These are phyloP conservation scores for Grosmannia penicillata DNA, from an alignment of 2,329 filamentous ascomycete species.

Conservation along the genomic window DNA sequence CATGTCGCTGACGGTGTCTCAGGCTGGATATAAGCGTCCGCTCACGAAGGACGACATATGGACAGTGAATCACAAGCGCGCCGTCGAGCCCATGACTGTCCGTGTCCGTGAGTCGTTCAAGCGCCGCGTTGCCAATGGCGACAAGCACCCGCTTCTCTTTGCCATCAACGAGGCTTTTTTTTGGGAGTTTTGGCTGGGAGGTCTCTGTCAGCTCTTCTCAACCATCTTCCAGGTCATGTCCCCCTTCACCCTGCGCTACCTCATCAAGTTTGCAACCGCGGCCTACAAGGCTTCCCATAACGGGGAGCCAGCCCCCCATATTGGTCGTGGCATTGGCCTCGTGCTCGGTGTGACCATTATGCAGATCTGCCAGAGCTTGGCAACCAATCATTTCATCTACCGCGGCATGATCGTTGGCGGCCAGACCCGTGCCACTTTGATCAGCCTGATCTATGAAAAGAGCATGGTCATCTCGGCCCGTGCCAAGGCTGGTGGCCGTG, in stretches of 20 bases:
- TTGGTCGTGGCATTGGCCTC: slow-evolving; percentile 66
- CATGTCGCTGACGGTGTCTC: slow-evolving; percentile 9
- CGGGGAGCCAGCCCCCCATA: slow-evolving; percentile 41
- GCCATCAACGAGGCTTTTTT: slow-evolving; percentile 80
- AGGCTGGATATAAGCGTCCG: slow-evolving; percentile 73
- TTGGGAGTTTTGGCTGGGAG: slow-evolving; percentile 72
- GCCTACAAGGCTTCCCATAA: slow-evolving; percentile 52
- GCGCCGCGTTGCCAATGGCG: slow-evolving; percentile 48
- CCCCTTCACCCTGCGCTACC: slow-evolving; percentile 70
- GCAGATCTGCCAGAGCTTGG: slow-evolving; percentile 70
- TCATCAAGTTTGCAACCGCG: slow-evolving; percentile 72
- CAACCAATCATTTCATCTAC: slow-evolving; percentile 84
- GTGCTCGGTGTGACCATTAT: slow-evolving; percentile 74
- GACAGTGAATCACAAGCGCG: slow-evolving; percentile 68
- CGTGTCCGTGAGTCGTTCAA: slow-evolving; percentile 56
- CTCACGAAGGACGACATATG: slow-evolving; percentile 80
- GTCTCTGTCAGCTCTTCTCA: slow-evolving; percentile 59
- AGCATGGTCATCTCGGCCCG: slow-evolving; percentile 77
- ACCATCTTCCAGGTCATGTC: slow-evolving; percentile 66
- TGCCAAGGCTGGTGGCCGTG: slow-evolving; percentile 64
- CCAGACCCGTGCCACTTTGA: slow-evolving; percentile 65
- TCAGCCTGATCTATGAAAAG: slow-evolving; percentile 82
- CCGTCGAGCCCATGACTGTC: slow-evolving; percentile 52
- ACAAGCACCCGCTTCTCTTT: slow-evolving; percentile 60
- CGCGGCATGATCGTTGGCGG: slow-evolving; percentile 85